Conservation (phyloP, 2,329 filamentous ascomycete species). For the Nothopassalora personata region DNA sequence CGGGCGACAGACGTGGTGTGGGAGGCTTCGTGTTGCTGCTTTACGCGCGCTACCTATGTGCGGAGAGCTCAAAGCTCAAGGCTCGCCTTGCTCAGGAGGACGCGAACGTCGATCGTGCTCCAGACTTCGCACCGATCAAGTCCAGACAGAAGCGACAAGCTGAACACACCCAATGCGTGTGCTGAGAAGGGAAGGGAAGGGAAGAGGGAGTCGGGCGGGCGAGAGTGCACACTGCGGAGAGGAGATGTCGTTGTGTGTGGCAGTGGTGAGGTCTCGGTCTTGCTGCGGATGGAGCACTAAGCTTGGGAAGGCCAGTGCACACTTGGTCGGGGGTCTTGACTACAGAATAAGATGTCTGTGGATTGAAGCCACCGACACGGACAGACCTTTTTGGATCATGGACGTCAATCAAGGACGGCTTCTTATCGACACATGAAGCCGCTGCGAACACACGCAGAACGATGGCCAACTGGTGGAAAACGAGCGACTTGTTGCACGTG, state of each 20-base stretch:
- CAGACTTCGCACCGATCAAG: too few species aligned
- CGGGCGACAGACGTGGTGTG: not conserved
- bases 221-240: not conserved
- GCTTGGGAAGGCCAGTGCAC: not conserved
- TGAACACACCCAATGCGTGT: not conserved
- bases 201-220: not conserved
- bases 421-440: too few species aligned
- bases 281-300: not conserved
- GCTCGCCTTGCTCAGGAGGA: not conserved
- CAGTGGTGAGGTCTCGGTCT: not conserved
- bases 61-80: constrained; percentile 1
- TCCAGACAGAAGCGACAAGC: not conserved
- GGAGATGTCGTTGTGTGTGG: not conserved
- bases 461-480: too few species aligned
- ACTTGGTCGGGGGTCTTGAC: too few species aligned
- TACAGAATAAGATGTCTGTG: too few species aligned
- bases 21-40: constrained; percentile 1
- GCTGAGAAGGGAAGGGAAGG: not conserved
- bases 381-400: too few species aligned
- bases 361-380: too few species aligned
- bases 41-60: not conserved
- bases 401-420: too few species aligned
- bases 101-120: too few species aligned
- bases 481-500: too few species aligned
- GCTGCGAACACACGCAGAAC: too few species aligned